These are phyloP conservation scores for Cetradonia linearis DNA, from an alignment of 495 filamentous ascomycete genomes.

Conservation along the genomic window DNA sequence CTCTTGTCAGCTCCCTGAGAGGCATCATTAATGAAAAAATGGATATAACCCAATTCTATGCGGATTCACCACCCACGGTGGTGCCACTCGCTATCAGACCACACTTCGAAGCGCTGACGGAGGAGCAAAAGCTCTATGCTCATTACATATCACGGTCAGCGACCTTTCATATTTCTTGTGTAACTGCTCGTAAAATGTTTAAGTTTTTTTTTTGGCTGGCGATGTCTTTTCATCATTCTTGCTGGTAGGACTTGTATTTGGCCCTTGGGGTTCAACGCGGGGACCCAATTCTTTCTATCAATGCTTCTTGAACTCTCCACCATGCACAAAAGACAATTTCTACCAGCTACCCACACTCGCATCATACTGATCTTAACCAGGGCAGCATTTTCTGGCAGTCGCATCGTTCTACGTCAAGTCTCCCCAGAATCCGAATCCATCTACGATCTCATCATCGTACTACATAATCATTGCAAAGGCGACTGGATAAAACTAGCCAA, in stretches of 20 bases:
- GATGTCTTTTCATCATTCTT: no score
- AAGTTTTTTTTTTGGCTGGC: background rate
- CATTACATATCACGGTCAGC: conserved; percentile 79
- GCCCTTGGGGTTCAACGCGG: background rate
- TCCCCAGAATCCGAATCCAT: conserved; percentile 86
- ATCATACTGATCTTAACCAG: conserved; percentile 33
- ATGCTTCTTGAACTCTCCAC: background rate
- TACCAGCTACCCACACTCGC: background rate
- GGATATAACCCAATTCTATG: conserved; percentile 54
- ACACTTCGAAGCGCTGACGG: conserved; percentile 75
- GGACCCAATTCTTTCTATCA: background rate
- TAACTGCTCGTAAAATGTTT: background rate
- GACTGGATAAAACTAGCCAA: conserved; percentile 65
- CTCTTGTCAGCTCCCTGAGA: background rate
- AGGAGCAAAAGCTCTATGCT: conserved; percentile 74
- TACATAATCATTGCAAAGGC: conserved; percentile 62
- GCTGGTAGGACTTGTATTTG: no score
- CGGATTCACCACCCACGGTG: conserved; percentile 79
- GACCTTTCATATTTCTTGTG: background rate
- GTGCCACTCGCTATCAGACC: conserved; percentile 78
- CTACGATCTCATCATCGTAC: conserved; percentile 77
- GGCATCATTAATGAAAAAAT: background rate
- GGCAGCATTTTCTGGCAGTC: conserved; percentile 73
- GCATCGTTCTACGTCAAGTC: conserved; percentile 77
- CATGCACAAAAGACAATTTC: background rate